A percentile compares a stretch with the other conserved stretches of the same genome.
Conservation (phyloP, 1,139 yeast genomes). For the Ogataea hybrid region DNA sequence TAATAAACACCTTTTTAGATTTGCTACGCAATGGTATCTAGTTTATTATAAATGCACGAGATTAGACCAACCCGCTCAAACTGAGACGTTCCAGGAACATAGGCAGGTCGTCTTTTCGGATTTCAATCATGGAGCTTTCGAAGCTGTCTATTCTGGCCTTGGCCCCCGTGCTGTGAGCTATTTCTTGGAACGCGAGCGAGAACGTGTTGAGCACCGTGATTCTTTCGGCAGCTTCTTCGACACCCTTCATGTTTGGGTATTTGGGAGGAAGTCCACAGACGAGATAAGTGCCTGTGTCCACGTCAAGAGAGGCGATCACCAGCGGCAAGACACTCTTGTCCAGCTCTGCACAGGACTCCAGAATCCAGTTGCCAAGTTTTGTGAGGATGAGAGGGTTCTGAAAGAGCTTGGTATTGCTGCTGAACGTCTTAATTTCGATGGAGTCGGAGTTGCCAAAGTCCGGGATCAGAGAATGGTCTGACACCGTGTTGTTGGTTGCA, state of each 20-base stretch:
- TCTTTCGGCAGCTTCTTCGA: too few species aligned
- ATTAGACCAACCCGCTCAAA: slow-evolving; percentile 42
- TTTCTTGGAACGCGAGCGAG: too few species aligned
- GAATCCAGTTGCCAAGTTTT: slow-evolving; percentile 85
- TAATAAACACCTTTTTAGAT: not conserved
- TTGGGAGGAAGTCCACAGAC: too few species aligned
- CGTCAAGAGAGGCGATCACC: slow-evolving; percentile 84
- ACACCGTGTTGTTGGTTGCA: slow-evolving; percentile 25
- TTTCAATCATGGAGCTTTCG: slow-evolving; percentile 90
- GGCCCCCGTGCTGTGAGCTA: too few species aligned
- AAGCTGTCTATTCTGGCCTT: too few species aligned
- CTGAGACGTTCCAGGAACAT: slow-evolving; percentile 83
- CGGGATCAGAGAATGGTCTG: slow-evolving; percentile 13
- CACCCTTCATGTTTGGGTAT: too few species aligned
- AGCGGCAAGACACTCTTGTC: slow-evolving; percentile 74
- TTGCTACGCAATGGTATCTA: not conserved
- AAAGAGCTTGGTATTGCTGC: slow-evolving; percentile 61
- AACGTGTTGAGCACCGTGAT: too few species aligned
- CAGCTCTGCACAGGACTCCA: slow-evolving; percentile 84
- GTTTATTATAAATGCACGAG: not conserved
- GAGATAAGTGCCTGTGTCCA: too few species aligned
- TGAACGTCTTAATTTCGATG: slow-evolving; percentile 35
- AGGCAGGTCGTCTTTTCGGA: slow-evolving; percentile 80
- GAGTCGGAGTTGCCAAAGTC: slow-evolving; percentile 22
- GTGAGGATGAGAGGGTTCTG: slow-evolving; percentile 83